Base-by-base conservation (phyloP, 139 green algal species). In the Micractinium conductrix region DNA sequence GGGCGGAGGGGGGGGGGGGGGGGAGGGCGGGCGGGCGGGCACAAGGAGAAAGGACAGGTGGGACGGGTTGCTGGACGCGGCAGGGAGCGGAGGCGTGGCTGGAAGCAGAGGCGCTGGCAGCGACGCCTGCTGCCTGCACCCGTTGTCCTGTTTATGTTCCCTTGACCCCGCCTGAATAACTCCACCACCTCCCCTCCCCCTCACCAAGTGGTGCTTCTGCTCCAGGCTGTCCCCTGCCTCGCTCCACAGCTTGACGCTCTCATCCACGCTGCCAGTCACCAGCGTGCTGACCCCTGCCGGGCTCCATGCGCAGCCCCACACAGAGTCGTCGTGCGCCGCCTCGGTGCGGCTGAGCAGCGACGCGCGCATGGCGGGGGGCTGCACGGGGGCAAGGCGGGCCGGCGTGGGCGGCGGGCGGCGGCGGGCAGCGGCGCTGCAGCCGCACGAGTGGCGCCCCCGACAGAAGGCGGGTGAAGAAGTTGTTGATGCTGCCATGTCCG, bases 241-340 rank as follows among this genome's bases (percentile, higher is more conserved):
- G 21, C 92, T 78, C 93, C 94, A 98, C 4, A 93, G 78, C 69
- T 96, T 97, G 2, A 96, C 95, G 24, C 50, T 91, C 84, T 98
- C 95, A 79, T 98, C 95, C 0, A 96, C 91, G 0, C 90, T 95
- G 16, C 95, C 95, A 2, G 94, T 96, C n/a, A 96, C 84, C 37
- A 98, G 85, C 17, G 79, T 71, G 21, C 91, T 85, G 33, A n/a
- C n/a, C n/a, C 40, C 80, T 43, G 65, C 81, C 3, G 92, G 84
- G 0, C 90, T 86, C 96, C 96, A 98, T 1, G 88, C 74, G 14
- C 83, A 85, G 24, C 88, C 88, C 96, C 96, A 98, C 0, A 97
- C 74, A 12, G 90, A 92, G 43, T 98, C 95, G 1, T 96, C 91
- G 70, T 98, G 96, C 9, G 94, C 94, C 35, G 93, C 83, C 24